phyloP scores from a whole-genome alignment of 768 basidiomycete species.

The Hypsizygus marmoreus region DNA sequence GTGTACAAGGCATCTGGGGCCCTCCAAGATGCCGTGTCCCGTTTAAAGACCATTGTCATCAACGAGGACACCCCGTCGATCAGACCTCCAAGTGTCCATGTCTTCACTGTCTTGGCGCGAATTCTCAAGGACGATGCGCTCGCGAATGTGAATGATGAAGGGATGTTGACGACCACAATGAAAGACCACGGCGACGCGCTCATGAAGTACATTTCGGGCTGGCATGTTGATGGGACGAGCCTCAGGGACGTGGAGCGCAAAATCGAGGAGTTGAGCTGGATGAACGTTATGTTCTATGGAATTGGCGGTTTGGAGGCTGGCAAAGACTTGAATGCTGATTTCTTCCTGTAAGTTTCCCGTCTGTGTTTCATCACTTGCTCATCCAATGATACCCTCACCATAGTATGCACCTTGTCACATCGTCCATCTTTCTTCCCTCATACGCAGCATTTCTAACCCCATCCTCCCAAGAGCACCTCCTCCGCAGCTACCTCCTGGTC shows the following conservation, averaged over 20 bases:
- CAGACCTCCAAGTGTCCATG: conserved; percentile 4
- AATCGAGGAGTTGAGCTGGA: conserved; percentile 22
- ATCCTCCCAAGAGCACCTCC: conserved; percentile 49
- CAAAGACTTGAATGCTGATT: conserved; percentile 24
- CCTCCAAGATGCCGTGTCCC: conserved; percentile 12
- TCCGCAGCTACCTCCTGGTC: conserved; percentile 59
- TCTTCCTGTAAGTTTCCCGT: conserved; percentile 18
- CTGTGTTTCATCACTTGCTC: background rate
- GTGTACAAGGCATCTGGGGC: background rate
- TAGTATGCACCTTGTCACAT: conserved; percentile 71
- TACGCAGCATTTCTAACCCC: conserved; percentile 41
- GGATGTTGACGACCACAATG: conserved; percentile 15
- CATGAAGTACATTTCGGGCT: conserved; percentile 15
- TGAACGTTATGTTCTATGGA: conserved; percentile 21
- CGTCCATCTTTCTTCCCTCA: conserved; percentile 61
- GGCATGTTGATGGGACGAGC: conserved; percentile 18
- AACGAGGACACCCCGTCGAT: background rate
- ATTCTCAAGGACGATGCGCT: conserved; percentile 21
- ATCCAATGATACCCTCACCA: background rate
- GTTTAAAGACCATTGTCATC: conserved; percentile 14
- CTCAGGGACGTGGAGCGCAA: conserved; percentile 14
- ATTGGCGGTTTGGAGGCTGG: conserved; percentile 19
- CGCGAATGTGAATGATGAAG: conserved; percentile 12
- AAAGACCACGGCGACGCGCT: conserved; percentile 9
- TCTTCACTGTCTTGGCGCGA: conserved; percentile 20